Base-by-base conservation (phyloP, 2,329 filamentous ascomycete genomes). In the Venturia aucupariae region DNA sequence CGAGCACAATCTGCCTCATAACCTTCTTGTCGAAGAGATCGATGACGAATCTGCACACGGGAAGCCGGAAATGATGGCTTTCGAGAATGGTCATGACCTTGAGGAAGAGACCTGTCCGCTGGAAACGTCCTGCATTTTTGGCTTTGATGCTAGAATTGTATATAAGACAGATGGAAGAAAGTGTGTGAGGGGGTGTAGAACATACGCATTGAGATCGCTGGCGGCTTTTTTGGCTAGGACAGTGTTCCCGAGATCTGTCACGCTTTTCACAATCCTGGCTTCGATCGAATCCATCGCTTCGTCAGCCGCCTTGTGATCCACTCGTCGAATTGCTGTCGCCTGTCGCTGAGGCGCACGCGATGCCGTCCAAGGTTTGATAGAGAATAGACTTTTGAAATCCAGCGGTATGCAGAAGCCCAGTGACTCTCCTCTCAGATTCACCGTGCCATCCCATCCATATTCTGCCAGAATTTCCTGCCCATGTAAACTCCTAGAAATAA, bases 21-120 rank as follows among this genome's bases (percentile, higher is more conserved):
- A 97, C 90, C 66, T 85, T 87, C 76, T 93, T 94, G 71, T 97
- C 93, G 71, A 99, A 99, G 27, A 99, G 78, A 72, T 97, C 94
- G 66, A 97, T 87, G 42, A 96, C 89, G 76, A 96, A 92, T 57
- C 93, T 87, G 67, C 93, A 88, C 35, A 95, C 89, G 1, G 88
- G 88, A 2, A 99, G 82, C 27, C 92, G 85, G 75, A 94, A 97
- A 72, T 95, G 91, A 70, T 96, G 93, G 69, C 86, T 87, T 75
- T 97, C 92, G 66, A 99, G 82, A 60, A 97, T 81, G 10, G 85
- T 84, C 80, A 99, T 87, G 59, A 94, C 87, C 71, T 92, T 90
- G 69, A 87, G 87, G 78, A 97, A 97, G 51, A 99, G 83, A 5
- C 82, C 81, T 5, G 88, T 84, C 70, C 89, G 88, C 44, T 84